Conservation (phyloP, 1,284 basidiomycete genomes). For the Ganoderma sp. region DNA sequence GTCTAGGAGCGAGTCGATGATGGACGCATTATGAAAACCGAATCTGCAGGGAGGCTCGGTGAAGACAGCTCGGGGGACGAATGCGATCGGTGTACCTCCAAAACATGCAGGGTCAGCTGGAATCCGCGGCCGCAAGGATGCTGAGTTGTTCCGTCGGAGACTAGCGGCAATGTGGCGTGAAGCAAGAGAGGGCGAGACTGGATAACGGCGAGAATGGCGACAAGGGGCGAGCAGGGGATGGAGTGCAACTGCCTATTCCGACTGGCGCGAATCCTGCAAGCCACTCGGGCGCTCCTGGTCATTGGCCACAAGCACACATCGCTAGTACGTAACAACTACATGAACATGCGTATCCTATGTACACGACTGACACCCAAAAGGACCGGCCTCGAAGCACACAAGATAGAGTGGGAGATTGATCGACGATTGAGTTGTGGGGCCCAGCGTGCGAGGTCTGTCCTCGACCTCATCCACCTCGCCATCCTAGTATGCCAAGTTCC, state of each 20-base stretch:
- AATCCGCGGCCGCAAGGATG: neutral
- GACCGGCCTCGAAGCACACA: slow-evolving; percentile 18
- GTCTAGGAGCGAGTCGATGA: slow-evolving; percentile 83
- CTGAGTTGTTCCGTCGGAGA: slow-evolving; percentile 8
- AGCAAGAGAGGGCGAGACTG: slow-evolving; percentile 4
- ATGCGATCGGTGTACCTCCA: slow-evolving; percentile 40
- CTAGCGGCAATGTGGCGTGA: slow-evolving; percentile 7
- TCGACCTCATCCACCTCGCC: slow-evolving; percentile 9
- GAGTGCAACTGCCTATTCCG: slow-evolving; percentile 33
- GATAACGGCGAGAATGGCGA: neutral
- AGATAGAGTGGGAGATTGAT: slow-evolving; percentile 31
- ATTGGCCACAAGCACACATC: slow-evolving; percentile 17
- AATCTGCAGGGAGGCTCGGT: slow-evolving; percentile 58
- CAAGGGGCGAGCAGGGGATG: slow-evolving; percentile 12
- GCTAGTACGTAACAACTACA: slow-evolving; percentile 34
- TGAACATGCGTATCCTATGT: slow-evolving; percentile 24
- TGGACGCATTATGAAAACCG: slow-evolving; percentile 83
- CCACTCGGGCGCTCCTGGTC: slow-evolving; percentile 22
- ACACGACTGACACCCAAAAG: slow-evolving; percentile 22
- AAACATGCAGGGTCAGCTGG: slow-evolving; percentile 38
- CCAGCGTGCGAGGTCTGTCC: slow-evolving; percentile 17
- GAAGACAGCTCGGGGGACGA: slow-evolving; percentile 31
- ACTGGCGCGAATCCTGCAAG: slow-evolving; percentile 29
- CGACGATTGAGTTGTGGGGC: slow-evolving; percentile 35
- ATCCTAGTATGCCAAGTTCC: neutral